These are phyloP conservation scores for Salix suchowensis DNA, from an alignment of 345 rosid genomes.

Conservation along the genomic window DNA sequence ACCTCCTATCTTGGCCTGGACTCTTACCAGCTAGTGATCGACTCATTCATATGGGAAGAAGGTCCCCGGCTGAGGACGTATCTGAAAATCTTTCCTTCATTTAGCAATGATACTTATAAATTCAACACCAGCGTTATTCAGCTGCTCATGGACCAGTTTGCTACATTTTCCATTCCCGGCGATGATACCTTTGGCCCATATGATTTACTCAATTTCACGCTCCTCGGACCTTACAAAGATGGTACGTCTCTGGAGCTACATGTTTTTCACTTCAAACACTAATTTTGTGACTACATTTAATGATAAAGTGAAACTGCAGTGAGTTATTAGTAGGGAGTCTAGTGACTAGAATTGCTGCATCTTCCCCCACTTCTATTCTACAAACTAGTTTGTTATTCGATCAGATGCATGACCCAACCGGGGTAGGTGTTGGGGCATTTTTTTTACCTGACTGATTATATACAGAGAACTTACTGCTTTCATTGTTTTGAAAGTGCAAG, in stretches of 20 bases:
- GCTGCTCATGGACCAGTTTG: constrained; percentile 27
- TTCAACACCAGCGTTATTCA: constrained; percentile 37
- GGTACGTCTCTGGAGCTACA: constrained; percentile 28
- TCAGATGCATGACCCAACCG: too few relatives aligned
- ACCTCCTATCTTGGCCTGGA: constrained; percentile 30
- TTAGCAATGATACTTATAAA: neutral
- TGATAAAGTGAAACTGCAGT: too few relatives aligned
- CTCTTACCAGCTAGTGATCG: constrained; percentile 36
- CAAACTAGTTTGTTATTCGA: too few relatives aligned
- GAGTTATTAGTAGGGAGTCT: too few relatives aligned
- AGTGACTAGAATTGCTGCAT: too few relatives aligned
- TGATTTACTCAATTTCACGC: constrained; percentile 40
- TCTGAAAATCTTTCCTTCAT: constrained; percentile 42
- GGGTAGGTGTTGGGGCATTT: too few relatives aligned
- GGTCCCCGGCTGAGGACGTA: constrained; percentile 45
- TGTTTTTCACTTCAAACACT: neutral
- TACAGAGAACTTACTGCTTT: too few relatives aligned
- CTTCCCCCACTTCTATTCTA: too few relatives aligned
- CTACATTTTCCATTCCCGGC: constrained; percentile 21
- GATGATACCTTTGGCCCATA: constrained; percentile 49
- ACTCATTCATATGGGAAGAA: constrained; percentile 31
- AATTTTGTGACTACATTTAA: too few relatives aligned
- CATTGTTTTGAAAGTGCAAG: too few relatives aligned
- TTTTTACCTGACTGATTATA: too few relatives aligned
- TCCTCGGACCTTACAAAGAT: constrained; percentile 28